Evolutionary conservation across 768 basidiomycete genomes (phyloP).

Genomic region (Lentinula raphanica): DNA sequence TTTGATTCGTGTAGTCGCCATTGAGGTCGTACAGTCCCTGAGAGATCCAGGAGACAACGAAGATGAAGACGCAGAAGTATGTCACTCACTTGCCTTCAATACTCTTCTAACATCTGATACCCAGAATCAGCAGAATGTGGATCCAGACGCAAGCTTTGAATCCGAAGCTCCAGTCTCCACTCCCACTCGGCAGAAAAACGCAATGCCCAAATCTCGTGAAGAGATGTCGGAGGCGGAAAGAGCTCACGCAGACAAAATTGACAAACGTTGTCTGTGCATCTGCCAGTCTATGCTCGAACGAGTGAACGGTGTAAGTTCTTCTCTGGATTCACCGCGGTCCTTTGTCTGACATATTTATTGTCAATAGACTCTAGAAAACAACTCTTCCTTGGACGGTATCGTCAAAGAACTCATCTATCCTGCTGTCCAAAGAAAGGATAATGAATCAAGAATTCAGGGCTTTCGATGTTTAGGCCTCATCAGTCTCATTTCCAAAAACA

Average conservation of each 20-base stretch:
- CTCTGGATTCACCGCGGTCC: neutral
- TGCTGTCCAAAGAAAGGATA: constrained; percentile 3
- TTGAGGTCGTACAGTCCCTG: constrained; percentile 68
- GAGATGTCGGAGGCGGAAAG: constrained; percentile 46
- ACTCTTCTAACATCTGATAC: neutral
- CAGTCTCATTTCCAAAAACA: neutral
- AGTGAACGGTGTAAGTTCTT: constrained; percentile 52
- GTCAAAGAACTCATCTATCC: constrained; percentile 25
- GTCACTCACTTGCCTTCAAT: neutral
- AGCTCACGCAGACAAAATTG: constrained; percentile 47
- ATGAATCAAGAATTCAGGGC: neutral
- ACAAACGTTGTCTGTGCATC: constrained; percentile 56
- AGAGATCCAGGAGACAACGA: constrained; percentile 33
- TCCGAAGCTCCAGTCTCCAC: neutral
- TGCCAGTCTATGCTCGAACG: constrained; percentile 68
- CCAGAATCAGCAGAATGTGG: neutral
- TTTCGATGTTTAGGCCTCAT: constrained; percentile 2
- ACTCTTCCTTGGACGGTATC: constrained; percentile 51
- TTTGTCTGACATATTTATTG: constrained; percentile 23
- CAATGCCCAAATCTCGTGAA: constrained; percentile 1
- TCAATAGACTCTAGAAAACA: constrained; percentile 45
- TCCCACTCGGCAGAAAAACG: neutral
- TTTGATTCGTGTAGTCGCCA: constrained; percentile 58
- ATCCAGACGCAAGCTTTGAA: constrained; percentile 6
- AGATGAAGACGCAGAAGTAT: constrained; percentile 24